Conservation (phyloP, 208 protist genomes). For the Acanthamoeba sp. region DNA sequence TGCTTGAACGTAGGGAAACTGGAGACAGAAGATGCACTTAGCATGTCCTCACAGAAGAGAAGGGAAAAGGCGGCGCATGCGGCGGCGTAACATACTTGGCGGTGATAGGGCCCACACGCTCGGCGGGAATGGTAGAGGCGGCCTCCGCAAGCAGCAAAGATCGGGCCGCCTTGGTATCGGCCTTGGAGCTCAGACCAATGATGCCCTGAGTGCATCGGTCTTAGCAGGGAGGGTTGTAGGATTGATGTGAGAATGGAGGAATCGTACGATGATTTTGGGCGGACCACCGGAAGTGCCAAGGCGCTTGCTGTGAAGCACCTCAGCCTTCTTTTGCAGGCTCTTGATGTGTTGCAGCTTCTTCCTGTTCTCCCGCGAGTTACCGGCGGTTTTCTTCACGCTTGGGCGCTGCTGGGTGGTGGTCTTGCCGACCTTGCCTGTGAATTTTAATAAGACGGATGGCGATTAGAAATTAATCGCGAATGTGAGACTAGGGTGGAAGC, state of each 20-base stretch:
- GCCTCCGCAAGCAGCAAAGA: not conserved
- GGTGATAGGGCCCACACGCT: constrained; percentile 54
- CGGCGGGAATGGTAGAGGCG: not conserved
- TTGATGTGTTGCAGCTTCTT: constrained; percentile 68
- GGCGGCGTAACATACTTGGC: constrained; percentile 21
- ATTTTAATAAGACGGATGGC: not conserved
- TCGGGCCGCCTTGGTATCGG: constrained; percentile 9
- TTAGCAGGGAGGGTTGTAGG: not conserved
- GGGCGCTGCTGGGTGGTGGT: not conserved
- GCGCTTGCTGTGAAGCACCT: constrained; percentile 75
- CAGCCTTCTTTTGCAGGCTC: constrained; percentile 71
- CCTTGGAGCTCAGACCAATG: constrained; percentile 13
- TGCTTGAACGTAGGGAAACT: constrained; percentile 75
- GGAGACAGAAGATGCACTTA: too few relatives aligned
- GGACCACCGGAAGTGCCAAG: constrained; percentile 66
- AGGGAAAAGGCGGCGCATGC: not conserved
- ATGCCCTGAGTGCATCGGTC: not conserved
- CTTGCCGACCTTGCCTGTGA: constrained; percentile 69
- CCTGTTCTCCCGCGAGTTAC: constrained; percentile 51
- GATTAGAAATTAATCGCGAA: not conserved
- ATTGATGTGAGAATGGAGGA: not conserved
- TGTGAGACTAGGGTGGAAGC: not conserved
- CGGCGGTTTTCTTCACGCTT: constrained; percentile 1
- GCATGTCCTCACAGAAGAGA: not conserved
- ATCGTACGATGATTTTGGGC: constrained; percentile 71